These are phyloP conservation scores for Leptographium procerum DNA, from an alignment of 2,329 filamentous ascomycete genomes.

Conservation along the genomic window DNA sequence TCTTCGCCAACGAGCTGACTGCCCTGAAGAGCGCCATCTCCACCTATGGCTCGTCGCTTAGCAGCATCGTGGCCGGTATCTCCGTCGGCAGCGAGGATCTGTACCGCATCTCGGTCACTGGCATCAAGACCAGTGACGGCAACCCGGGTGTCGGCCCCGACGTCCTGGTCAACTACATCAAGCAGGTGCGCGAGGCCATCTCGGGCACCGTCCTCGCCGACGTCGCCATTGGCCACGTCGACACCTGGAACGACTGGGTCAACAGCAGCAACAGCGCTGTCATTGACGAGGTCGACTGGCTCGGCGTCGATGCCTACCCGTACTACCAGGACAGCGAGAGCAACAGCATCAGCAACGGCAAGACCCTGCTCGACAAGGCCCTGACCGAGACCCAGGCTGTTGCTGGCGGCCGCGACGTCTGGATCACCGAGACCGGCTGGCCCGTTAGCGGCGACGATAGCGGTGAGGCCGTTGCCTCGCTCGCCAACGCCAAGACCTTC, in stretches of 20 bases:
- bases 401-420: constrained; percentile 58
- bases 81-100: constrained; percentile 81
- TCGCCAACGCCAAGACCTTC: constrained; percentile 63
- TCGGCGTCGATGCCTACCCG: constrained; percentile 77
- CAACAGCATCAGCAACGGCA: constrained; percentile 55
- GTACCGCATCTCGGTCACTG: constrained; percentile 65
- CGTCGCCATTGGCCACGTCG: constrained; percentile 66
- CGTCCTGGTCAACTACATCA: constrained; percentile 58
- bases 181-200: constrained; percentile 52
- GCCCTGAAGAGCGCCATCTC: constrained; percentile 60
- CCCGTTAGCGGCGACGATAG: constrained; percentile 57
- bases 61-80: constrained; percentile 63
- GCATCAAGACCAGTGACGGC: constrained; percentile 49
- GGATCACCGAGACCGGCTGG: constrained; percentile 86
- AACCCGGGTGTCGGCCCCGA: constrained; percentile 48
- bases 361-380: constrained; percentile 57
- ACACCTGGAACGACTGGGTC: constrained; percentile 75
- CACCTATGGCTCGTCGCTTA: constrained; percentile 56
- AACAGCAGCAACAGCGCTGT: constrained; percentile 62
- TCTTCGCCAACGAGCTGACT: constrained; percentile 60
- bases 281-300: constrained; percentile 60
- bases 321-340: constrained; percentile 64
- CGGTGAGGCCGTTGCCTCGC: constrained; percentile 50
- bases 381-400: constrained; percentile 46
- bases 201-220: constrained; percentile 46